phyloP scores from a whole-genome alignment of 768 basidiomycete species.

The Rhizopogon salebrosus region DNA sequence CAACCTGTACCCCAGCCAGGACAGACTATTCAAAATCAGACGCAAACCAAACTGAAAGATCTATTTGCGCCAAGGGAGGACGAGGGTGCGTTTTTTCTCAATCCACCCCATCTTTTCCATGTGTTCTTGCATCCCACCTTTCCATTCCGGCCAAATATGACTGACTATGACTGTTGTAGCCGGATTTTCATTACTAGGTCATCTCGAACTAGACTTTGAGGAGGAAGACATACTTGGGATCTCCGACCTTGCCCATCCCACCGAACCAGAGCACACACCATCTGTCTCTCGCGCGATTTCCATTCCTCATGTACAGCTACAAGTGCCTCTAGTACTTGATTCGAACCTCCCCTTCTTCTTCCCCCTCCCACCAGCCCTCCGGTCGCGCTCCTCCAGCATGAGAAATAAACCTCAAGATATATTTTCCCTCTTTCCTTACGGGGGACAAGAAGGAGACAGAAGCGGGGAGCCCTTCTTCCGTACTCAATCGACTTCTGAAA shows the following conservation, averaged over 20 bases:
- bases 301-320: constrained; percentile 3
- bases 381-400: constrained; percentile 10
- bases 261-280: constrained; percentile 1
- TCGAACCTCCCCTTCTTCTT: constrained; percentile 60
- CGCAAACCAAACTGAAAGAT: constrained; percentile 52
- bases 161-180: constrained; percentile 26
- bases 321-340: constrained; percentile 37
- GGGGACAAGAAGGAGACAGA: constrained; percentile 46
- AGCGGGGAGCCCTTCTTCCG: constrained; percentile 35
- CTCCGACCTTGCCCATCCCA: constrained; percentile 17
- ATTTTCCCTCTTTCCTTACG: constrained; percentile 22
- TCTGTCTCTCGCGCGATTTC: not conserved
- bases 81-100: constrained; percentile 42
- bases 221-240: constrained; percentile 45
- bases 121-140: not conserved
- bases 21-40: not conserved
- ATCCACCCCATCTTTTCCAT: not conserved
- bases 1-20: not conserved
- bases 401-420: constrained; percentile 14
- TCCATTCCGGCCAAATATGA: not conserved
- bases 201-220: constrained; percentile 71
- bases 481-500: constrained; percentile 36
- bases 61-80: constrained; percentile 69
- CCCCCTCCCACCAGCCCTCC: constrained; percentile 34
- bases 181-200: constrained; percentile 71